Conservation (phyloP, 306 rosid genomes). For the Fragaria nilgerrensis region DNA sequence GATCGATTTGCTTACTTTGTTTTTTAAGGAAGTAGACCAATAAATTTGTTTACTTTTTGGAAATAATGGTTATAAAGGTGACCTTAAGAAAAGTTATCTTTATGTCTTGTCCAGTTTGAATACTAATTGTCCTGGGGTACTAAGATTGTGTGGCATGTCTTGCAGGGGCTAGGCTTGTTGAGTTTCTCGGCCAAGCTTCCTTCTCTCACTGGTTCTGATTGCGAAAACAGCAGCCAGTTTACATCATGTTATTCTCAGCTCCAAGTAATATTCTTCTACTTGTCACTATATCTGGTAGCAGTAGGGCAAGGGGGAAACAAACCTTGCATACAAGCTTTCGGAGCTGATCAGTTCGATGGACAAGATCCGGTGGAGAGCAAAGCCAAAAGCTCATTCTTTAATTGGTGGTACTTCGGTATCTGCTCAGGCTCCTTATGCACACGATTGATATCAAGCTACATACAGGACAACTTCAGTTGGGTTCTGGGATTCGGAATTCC, state of each 20-base stretch:
- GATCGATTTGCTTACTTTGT: neutral
- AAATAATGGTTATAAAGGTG: neutral
- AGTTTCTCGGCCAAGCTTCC: constrained; percentile 52
- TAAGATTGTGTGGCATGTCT: constrained; percentile 6
- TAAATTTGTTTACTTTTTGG: neutral
- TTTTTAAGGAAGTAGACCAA: neutral
- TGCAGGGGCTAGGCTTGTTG: constrained; percentile 59
- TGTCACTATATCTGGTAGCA: constrained; percentile 53
- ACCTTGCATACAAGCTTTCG: constrained; percentile 70
- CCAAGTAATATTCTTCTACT: constrained; percentile 49
- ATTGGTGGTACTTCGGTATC: constrained; percentile 64
- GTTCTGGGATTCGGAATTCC: constrained; percentile 30
- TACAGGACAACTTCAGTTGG: constrained; percentile 38
- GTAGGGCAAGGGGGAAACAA: constrained; percentile 58
- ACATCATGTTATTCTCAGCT: constrained; percentile 25
- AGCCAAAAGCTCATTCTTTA: constrained; percentile 65
- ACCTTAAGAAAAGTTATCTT: neutral
- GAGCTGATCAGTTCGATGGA: constrained; percentile 65
- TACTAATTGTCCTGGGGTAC: neutral
- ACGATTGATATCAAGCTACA: constrained; percentile 27
- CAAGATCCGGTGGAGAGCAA: constrained; percentile 47
- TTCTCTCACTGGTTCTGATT: constrained; percentile 32
- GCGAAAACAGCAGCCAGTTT: constrained; percentile 19
- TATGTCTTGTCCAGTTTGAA: neutral
- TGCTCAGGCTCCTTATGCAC: constrained; percentile 34